Percentiles rank a stretch among this genome's conserved stretches.
Evolutionary conservation across 768 basidiomycete species (phyloP).

Genomic region (Russula ochroleuca): DNA sequence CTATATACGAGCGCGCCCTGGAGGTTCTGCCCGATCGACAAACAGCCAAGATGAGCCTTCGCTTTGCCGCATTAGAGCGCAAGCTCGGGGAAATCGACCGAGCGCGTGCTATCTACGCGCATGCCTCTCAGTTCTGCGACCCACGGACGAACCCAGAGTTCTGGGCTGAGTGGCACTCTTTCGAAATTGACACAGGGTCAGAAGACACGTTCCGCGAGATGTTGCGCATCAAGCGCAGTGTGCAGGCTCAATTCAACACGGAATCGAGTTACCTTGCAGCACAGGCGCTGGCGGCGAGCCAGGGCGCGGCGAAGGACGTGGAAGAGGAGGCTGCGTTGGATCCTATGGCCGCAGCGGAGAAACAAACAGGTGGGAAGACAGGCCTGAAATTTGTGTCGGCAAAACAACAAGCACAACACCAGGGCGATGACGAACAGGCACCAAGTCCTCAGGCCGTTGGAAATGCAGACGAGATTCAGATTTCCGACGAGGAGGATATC

Average conservation of each 20-base stretch:
- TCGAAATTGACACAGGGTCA: conserved; percentile 97
- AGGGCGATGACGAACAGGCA: conserved; percentile 32
- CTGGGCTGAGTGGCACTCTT: conserved; percentile 96
- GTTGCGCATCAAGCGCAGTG: conserved; percentile 94
- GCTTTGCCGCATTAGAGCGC: conserved; percentile 92
- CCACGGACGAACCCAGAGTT: conserved; percentile 87
- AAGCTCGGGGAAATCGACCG: conserved; percentile 99
- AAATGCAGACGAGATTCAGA: conserved; percentile 84
- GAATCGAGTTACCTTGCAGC: conserved; percentile 91
- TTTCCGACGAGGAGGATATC: conserved; percentile 71
- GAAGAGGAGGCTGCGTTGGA: conserved; percentile 48
- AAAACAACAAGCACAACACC: conserved; percentile 42
- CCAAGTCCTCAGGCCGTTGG: conserved; percentile 28
- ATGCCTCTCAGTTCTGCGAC: conserved; percentile 98
- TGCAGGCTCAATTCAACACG: conserved; percentile 98
- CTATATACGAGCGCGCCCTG: conserved; percentile 93
- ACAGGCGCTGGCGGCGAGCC: conserved; percentile 71
- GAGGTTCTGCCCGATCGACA: conserved; percentile 90
- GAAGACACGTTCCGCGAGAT: conserved; percentile 98
- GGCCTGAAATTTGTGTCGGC: conserved; percentile 79
- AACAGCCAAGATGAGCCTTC: conserved; percentile 96
- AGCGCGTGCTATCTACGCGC: conserved; percentile 92
- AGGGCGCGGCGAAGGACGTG: conserved; percentile 48
- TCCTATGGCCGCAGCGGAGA: conserved; percentile 85
- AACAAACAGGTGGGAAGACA: conserved; percentile 49